Percentiles rank a stretch among this genome's conserved stretches.
Evolutionary conservation across 176 grass and related monocot species (phyloP).

Genomic region (Alloteropsis semialata): DNA sequence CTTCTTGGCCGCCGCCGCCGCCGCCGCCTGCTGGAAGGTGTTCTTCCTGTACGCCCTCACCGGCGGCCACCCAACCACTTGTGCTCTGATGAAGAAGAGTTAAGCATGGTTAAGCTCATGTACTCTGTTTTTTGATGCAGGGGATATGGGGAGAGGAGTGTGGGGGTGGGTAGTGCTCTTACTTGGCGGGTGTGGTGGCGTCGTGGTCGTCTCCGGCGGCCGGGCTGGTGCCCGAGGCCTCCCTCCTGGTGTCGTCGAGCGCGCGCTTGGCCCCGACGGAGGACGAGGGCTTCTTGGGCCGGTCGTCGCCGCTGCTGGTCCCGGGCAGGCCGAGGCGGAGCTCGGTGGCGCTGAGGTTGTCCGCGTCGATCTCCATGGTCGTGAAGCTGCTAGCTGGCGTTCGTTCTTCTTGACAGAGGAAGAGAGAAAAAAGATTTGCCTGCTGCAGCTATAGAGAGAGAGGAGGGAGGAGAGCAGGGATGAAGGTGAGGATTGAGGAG

Average conservation of each 20-base stretch:
- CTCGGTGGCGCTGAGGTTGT: constrained; percentile 74
- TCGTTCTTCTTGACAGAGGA: neutral
- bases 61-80: constrained; percentile 87
- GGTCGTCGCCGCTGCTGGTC: neutral
- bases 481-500: neutral
- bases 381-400: no score
- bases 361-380: constrained; percentile 41
- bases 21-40: constrained; percentile 43
- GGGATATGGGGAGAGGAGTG: neutral
- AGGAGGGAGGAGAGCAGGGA: neutral
- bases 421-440: neutral
- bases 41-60: constrained; percentile 75
- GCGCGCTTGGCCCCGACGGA: constrained; percentile 31
- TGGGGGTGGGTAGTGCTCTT: neutral
- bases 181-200: constrained; percentile 30
- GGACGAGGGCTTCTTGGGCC: neutral
- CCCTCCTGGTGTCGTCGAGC: constrained; percentile 25
- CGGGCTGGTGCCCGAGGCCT: constrained; percentile 22
- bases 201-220: constrained; percentile 17
- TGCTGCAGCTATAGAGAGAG: neutral
- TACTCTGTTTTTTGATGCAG: neutral
- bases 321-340: constrained; percentile 76
- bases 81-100: constrained; percentile 39
- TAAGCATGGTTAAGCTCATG: neutral
- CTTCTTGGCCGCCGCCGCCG: constrained; percentile 30